Conservation (phyloP, 176 grass and related monocot species). For the Hordeum vulgare region MorexV3_pseudomolecules_assembly NC_058524.1:380583932-380584431, state of each 20-base stretch:
- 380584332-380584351: not conserved
- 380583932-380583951: slow-evolving; percentile 92
- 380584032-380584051: slow-evolving; percentile 79
- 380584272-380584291: not conserved
- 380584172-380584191: slow-evolving; percentile 18
- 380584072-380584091: slow-evolving; percentile 81
- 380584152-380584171: slow-evolving; percentile 22
- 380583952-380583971: slow-evolving; percentile 85
- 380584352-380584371: not conserved
- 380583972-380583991: slow-evolving; percentile 82
- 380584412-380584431: not conserved
- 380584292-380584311: not conserved
- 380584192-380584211: slow-evolving; percentile 16
- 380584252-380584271: not conserved
- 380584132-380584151: slow-evolving; percentile 85
- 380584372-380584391: not conserved
- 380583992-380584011: slow-evolving; percentile 72
- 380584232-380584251: slow-evolving; percentile 15
- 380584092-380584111: slow-evolving; percentile 91
- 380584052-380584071: slow-evolving; percentile 72
- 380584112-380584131: slow-evolving; percentile 89
- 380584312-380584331: not conserved
- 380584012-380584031: slow-evolving; percentile 71
- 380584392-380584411: not conserved
- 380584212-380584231: slow-evolving; percentile 16